A percentile compares a stretch with the other conserved stretches of the same genome.
These are phyloP conservation scores for Nothopassalora personata DNA, from an alignment of 2,329 filamentous ascomycete species.

Conservation along the genomic window DNA sequence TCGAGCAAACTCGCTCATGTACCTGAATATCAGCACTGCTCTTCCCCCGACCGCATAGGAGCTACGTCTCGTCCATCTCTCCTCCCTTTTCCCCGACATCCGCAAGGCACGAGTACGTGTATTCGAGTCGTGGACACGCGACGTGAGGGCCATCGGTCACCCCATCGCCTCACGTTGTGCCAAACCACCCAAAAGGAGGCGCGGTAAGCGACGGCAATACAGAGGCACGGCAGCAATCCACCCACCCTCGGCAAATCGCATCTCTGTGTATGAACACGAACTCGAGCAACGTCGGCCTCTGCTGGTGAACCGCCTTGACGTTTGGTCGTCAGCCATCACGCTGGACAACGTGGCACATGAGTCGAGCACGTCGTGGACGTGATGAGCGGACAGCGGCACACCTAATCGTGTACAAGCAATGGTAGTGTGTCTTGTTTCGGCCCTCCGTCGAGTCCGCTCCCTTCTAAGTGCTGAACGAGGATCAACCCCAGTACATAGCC, in stretches of 20 bases:
- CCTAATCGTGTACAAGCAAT: too few species aligned
- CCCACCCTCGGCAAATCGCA: background rate
- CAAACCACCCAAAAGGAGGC: background rate
- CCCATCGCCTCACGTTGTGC: background rate
- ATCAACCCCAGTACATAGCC: background rate
- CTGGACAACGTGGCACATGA: too few species aligned
- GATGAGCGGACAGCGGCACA: too few species aligned
- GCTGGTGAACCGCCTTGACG: background rate
- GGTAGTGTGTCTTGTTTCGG: too few species aligned
- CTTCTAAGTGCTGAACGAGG: background rate
- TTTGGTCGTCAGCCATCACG: background rate
- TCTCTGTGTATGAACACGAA: background rate
- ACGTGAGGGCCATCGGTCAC: background rate
- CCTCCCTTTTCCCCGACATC: background rate
- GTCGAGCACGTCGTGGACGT: too few species aligned
- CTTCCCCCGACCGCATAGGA: background rate
- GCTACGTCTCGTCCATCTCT: background rate
- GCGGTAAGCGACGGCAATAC: background rate
- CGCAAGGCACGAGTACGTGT: background rate
- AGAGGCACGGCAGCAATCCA: background rate
- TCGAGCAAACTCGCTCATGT: constrained; percentile 2
- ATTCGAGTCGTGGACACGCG: background rate
- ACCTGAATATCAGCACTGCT: background rate
- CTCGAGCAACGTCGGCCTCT: background rate
- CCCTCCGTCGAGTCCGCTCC: background rate